Evolutionary conservation across 2,329 filamentous ascomycete species (phyloP).

Genomic region (Cytospora schulzeri): DNA sequence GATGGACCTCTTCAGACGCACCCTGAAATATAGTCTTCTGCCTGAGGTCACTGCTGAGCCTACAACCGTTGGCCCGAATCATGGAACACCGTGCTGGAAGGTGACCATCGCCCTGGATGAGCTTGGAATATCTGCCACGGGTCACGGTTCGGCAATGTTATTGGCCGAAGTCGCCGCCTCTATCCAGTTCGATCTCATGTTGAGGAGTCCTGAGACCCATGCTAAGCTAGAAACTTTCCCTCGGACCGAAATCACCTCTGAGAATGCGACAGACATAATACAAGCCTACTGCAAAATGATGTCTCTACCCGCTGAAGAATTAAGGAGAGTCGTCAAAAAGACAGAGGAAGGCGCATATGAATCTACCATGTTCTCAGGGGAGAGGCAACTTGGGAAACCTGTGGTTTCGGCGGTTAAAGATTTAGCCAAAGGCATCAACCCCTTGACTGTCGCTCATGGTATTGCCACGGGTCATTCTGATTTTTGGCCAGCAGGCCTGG

Average conservation of each 20-base stretch:
- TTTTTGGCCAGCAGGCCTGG: not conserved
- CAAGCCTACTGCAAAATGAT: constrained; percentile 11
- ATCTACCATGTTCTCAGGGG: not conserved
- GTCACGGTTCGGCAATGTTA: not conserved
- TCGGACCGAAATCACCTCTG: not conserved
- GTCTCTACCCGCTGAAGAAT: not conserved
- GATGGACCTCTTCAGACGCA: not conserved
- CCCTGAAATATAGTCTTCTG: constrained; percentile 6
- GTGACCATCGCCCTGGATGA: constrained; percentile 7
- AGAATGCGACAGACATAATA: not conserved
- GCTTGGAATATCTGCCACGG: constrained; percentile 1
- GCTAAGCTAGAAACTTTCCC: not conserved
- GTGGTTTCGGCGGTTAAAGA: not conserved
- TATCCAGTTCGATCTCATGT: constrained; percentile 3
- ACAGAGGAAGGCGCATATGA: constrained; percentile 1
- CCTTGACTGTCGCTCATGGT: constrained; percentile 1
- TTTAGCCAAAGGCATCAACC: not conserved
- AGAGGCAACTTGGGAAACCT: not conserved
- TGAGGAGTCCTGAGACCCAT: not conserved
- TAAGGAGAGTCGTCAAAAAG: not conserved
- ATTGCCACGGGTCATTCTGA: constrained; percentile 10
- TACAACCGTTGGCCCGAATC: not conserved
- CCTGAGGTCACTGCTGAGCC: not conserved
- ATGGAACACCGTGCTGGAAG: not conserved
- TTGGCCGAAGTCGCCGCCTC: constrained; percentile 16